Conservation (phyloP, 768 basidiomycete genomes). For the Trametes maxima region DNA sequence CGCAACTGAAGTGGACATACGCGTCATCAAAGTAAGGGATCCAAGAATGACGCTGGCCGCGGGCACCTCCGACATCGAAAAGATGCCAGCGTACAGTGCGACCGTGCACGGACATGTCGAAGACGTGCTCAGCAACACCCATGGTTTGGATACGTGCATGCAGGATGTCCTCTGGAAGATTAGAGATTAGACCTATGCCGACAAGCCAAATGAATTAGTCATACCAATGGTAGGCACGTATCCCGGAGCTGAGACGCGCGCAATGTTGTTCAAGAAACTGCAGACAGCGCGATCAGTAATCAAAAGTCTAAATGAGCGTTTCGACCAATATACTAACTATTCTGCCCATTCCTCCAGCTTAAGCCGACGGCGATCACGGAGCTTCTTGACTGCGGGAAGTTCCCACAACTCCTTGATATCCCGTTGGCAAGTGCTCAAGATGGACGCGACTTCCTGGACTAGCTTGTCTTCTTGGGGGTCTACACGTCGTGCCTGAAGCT, state of each 20-base stretch:
- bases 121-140: conserved; percentile 83
- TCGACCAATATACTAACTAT: conserved; percentile 56
- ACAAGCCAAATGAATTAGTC: conserved; percentile 8
- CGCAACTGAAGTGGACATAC: conserved; percentile 40
- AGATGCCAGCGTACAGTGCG: conserved; percentile 78
- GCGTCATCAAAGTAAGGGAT: conserved; percentile 86
- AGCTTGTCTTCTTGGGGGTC: conserved; percentile 52
- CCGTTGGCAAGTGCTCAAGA: conserved; percentile 58
- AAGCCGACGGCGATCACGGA: conserved; percentile 68
- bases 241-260: conserved; percentile 64
- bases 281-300: conserved; percentile 19
- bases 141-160: conserved; percentile 91
- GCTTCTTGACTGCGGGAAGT: conserved; percentile 66
- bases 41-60: conserved; percentile 79
- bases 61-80: conserved; percentile 83
- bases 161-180: conserved; percentile 71
- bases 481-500: conserved; percentile 37
- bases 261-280: conserved; percentile 77
- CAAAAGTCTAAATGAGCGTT: not conserved
- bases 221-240: conserved; percentile 79
- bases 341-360: conserved; percentile 88
- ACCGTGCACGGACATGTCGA: conserved; percentile 80
- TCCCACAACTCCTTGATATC: conserved; percentile 77
- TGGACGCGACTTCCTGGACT: conserved; percentile 60
- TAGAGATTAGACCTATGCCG: not conserved